Percentiles rank a stretch among this genome's conserved stretches.
Conservation (phyloP, 352 stramenopile genomes). For the Elongisporangium prolatum region DNA sequence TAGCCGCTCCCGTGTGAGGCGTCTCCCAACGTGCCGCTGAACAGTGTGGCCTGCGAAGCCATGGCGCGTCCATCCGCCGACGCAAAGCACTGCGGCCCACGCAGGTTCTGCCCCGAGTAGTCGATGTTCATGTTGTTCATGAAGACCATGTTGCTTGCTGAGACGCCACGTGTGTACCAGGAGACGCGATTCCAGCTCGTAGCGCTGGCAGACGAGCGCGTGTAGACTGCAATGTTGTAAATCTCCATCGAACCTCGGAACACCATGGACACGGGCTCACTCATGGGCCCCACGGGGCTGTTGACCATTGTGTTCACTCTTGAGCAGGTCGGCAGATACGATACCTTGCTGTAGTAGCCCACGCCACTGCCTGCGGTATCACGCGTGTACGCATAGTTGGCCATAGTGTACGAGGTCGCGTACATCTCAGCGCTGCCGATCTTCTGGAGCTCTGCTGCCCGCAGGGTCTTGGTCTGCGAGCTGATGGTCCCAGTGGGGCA, state of each 20-base stretch:
- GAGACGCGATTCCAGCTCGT: constrained; percentile 47
- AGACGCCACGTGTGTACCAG: constrained; percentile 32
- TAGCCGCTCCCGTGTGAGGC: constrained; percentile 28
- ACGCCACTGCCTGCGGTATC: constrained; percentile 42
- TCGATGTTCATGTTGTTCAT: constrained; percentile 80
- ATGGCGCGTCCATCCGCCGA: constrained; percentile 29
- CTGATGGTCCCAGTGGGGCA: constrained; percentile 23
- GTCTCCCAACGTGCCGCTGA: constrained; percentile 37
- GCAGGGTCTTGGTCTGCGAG: background rate
- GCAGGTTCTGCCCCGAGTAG: constrained; percentile 26
- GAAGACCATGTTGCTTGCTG: constrained; percentile 54
- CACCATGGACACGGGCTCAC: constrained; percentile 53
- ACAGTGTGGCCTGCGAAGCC: constrained; percentile 22
- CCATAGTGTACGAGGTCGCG: constrained; percentile 29
- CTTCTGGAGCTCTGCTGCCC: background rate
- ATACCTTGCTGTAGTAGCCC: constrained; percentile 52
- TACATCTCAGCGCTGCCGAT: constrained; percentile 18
- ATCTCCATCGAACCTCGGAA: constrained; percentile 64
- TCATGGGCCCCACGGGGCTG: constrained; percentile 50
- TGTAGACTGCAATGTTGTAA: constrained; percentile 58
- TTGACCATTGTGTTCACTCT: constrained; percentile 36
- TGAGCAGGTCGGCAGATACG: constrained; percentile 24
- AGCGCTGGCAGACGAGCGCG: constrained; percentile 8
- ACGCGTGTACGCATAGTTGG: constrained; percentile 44
- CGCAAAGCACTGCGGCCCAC: constrained; percentile 50